phyloP scores from a whole-genome alignment of 2,329 filamentous ascomycete species.

The Lanzia echinophila region DNA sequence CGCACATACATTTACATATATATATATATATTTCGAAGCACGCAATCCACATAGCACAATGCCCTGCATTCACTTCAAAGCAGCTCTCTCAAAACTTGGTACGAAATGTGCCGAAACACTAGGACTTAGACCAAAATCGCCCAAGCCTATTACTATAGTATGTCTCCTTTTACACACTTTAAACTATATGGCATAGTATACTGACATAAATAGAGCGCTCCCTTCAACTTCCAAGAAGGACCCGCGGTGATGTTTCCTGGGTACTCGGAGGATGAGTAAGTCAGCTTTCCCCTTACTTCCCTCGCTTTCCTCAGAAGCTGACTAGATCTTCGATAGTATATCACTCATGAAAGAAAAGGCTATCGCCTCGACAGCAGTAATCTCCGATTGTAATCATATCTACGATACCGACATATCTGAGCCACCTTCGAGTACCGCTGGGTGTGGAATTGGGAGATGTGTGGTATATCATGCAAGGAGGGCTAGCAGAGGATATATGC shows the following conservation, averaged over 20 bases:
- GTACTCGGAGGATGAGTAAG: constrained; percentile 53
- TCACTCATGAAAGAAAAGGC: constrained; percentile 30
- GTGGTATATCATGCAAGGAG: constrained; percentile 24
- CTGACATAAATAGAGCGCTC: constrained; percentile 43
- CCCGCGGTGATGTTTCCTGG: constrained; percentile 47
- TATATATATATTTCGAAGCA: background rate
- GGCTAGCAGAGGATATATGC: constrained; percentile 18
- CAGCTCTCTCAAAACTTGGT: constrained; percentile 10
- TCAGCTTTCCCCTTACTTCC: constrained; percentile 12
- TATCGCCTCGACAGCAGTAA: constrained; percentile 27
- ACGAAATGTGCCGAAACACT: constrained; percentile 16
- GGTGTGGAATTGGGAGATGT: constrained; percentile 20
- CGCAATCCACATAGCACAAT: constrained; percentile 3
- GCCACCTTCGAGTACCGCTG: constrained; percentile 17
- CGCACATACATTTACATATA: background rate
- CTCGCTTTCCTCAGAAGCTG: background rate
- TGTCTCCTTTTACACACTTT: background rate
- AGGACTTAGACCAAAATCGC: constrained; percentile 14
- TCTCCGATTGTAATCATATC: constrained; percentile 17
- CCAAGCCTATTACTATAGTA: constrained; percentile 17
- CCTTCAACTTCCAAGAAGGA: constrained; percentile 50
- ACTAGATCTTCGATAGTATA: constrained; percentile 15
- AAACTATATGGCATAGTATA: background rate
- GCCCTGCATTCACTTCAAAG: constrained; percentile 13
- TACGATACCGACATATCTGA: constrained; percentile 9